phyloP scores from a whole-genome alignment of 805 yeast species.

The Zygosaccharomyces bailii region DNA sequence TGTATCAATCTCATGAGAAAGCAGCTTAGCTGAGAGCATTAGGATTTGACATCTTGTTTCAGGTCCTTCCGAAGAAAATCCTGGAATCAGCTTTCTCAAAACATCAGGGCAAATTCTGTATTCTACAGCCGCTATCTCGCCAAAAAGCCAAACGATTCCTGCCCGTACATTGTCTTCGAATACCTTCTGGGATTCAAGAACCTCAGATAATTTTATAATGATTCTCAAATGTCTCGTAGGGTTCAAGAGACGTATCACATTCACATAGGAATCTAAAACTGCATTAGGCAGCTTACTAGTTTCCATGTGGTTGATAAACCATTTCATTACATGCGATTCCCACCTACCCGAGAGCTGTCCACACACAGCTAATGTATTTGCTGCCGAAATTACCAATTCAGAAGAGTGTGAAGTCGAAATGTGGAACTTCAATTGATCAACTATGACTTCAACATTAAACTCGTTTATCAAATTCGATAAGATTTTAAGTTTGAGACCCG shows the following conservation, averaged over 20 bases:
- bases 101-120: conserved; percentile 69
- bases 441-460: conserved; percentile 47
- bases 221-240: conserved; percentile 52
- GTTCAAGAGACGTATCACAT: conserved; percentile 65
- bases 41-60: conserved; percentile 68
- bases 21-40: conserved; percentile 68
- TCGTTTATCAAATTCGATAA: conserved; percentile 57
- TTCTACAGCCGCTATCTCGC: conserved; percentile 60
- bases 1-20: conserved; percentile 51
- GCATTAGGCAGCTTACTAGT: conserved; percentile 20
- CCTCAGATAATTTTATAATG: conserved; percentile 47
- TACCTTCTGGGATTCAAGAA: conserved; percentile 27
- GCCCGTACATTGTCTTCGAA: conserved; percentile 59
- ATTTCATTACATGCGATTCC: conserved; percentile 52
- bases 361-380: conserved; percentile 60
- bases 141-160: conserved; percentile 85
- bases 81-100: conserved; percentile 52
- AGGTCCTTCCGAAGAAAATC: conserved; percentile 52
- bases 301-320: conserved; percentile 56
- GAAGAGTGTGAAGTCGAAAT: conserved; percentile 35
- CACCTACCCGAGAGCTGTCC: conserved; percentile 49
- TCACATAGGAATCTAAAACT: conserved; percentile 60
- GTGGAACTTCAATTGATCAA: conserved; percentile 63
- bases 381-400: conserved; percentile 43
- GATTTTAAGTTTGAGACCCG: conserved; percentile 57